phyloP scores from a whole-genome alignment of 1,139 yeast genomes.

The Meyerozyma sp. region DNA sequence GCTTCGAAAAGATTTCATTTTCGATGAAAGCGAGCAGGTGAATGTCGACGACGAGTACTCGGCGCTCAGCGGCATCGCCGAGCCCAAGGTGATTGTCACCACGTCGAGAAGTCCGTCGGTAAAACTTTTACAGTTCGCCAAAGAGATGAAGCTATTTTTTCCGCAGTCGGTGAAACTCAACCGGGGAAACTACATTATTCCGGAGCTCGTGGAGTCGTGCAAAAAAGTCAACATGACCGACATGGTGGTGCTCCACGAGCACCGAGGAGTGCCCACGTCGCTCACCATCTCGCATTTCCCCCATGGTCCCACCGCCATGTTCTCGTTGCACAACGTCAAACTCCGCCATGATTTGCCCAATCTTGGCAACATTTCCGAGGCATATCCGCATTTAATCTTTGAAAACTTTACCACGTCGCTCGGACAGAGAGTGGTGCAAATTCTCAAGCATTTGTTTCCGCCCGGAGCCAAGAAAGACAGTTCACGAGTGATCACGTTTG shows the following conservation, averaged over 20 bases:
- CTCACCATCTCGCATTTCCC: conserved; percentile 92
- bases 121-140: conserved; percentile 81
- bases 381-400: conserved; percentile 89
- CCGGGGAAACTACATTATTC: conserved; percentile 88
- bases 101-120: conserved; percentile 91
- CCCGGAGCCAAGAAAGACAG: conserved; percentile 94
- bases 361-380: conserved; percentile 84
- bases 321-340: conserved; percentile 91
- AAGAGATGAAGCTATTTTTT: conserved; percentile 82
- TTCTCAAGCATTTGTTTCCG: conserved; percentile 86
- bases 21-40: conserved; percentile 70
- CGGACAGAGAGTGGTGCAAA: conserved; percentile 77
- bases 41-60: conserved; percentile 85
- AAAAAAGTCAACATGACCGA: conserved; percentile 68
- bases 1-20: conserved; percentile 75
- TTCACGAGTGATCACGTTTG: conserved; percentile 85
- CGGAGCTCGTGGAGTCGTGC: conserved; percentile 82
- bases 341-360: conserved; percentile 87
- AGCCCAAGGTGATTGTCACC: conserved; percentile 90
- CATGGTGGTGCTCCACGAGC: conserved; percentile 84
- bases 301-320: conserved; percentile 95
- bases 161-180: conserved; percentile 87
- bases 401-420: conserved; percentile 83
- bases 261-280: conserved; percentile 96
- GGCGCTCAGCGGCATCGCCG: conserved; percentile 79